Evolutionary conservation across 2,329 filamentous ascomycete genomes (phyloP), one percentile per base, ranked within the genome.

Genomic region (Magnaporthiopsis incrustans): DNA sequence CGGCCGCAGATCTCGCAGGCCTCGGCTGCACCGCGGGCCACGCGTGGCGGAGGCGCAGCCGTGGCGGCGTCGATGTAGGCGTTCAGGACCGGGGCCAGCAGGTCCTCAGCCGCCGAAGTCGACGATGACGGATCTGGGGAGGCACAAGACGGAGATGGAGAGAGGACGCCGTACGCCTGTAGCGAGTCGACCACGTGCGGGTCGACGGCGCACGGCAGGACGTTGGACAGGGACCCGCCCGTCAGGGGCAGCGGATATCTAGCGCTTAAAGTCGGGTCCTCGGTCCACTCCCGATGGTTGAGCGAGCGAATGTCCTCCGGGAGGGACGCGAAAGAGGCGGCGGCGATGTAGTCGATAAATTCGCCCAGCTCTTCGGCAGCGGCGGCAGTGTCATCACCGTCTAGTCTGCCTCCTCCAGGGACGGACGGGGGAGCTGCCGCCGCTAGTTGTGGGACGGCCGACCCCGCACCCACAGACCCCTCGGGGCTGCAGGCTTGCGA

Each of bases 331-430:
- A 94, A 96, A 63, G 88, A 85, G 71, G 90, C 84, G 60, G 78
- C 76, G 30, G 90, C 86, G 35, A 95, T 82, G 74, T 93, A 95
- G 78, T 93, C 87, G 63, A 90, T 86, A 75, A 96, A 96, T 1
- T 96, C 92, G 32, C 85, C 84, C 27, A 95, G 76, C 64, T 93
- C 90, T 68, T 89, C 88, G 6, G 83, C 84, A 68, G 85, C 65
- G 57, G 32, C 59, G 14, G 56, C 56, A n/a, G 10, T 25, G 22
- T 50, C 38, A 32, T 85, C 84, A 26, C 95, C 76, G 64, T 92
- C 90, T 68, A 89, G 87, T 5, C 83, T 84, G 68, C 85, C 65
- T 57, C 15, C 25, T 8, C 12, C 25, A 18, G n/a, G n/a, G n/a
- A 57, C 56, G 33, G 59, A 15, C 25, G 11, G 38, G 59, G 33